phyloP scores from a whole-genome alignment of 768 basidiomycete species.

The Cystoderma amianthinum region DNA sequence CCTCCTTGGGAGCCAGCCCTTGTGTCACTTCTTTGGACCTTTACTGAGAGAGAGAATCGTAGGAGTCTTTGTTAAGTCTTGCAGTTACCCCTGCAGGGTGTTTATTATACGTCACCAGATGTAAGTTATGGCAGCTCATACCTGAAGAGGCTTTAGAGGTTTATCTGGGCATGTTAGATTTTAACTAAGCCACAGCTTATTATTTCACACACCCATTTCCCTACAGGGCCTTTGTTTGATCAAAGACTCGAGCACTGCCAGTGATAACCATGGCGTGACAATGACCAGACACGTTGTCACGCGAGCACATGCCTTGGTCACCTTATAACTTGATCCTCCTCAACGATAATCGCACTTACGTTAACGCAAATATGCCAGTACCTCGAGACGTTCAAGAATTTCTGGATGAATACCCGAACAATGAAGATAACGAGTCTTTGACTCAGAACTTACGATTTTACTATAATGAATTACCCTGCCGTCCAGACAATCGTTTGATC shows the following conservation, averaged over 20 bases:
- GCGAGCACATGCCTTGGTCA: background rate
- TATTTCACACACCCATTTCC: background rate
- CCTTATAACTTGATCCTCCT: background rate
- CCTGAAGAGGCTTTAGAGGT: no score
- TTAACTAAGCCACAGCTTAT: background rate
- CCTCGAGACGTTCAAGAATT: constrained; percentile 54
- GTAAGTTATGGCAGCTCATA: background rate
- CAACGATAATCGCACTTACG: background rate
- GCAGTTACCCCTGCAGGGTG: no score
- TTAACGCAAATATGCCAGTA: constrained; percentile 26
- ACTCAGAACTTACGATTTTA: constrained; percentile 59
- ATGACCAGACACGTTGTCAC: background rate
- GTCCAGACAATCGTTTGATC: constrained; percentile 54
- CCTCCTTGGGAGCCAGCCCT: no score
- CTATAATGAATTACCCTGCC: constrained; percentile 44
- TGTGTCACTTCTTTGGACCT: no score
- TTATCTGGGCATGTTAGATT: background rate
- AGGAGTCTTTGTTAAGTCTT: no score
- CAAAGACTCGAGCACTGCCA: background rate
- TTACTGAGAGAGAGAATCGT: no score
- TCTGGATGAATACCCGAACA: constrained; percentile 43
- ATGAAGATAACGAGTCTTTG: constrained; percentile 26
- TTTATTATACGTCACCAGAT: background rate
- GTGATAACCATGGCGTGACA: background rate
- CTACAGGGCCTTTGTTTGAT: background rate